Evolutionary conservation across 177 flowering plant species (phyloP).

Genomic region (Tripterygium wilfordii): DNA sequence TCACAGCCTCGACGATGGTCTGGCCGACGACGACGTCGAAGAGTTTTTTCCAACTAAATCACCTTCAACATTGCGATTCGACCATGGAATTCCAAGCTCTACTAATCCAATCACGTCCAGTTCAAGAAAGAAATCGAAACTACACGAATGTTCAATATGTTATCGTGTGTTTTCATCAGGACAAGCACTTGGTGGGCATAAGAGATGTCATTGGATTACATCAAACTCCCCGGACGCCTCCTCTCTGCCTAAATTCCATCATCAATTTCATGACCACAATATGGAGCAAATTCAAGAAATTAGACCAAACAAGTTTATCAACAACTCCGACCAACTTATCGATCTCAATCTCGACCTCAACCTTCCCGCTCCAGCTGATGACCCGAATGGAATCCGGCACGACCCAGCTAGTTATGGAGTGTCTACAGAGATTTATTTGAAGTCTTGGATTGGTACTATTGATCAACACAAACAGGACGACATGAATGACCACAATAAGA

Average conservation of each 20-base stretch:
- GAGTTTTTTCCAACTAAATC: conserved; percentile 39
- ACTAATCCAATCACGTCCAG: conserved; percentile 6
- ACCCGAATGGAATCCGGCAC: too few species aligned
- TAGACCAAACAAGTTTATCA: conserved; percentile 19
- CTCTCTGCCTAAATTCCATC: conserved; percentile 32
- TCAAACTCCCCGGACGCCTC: conserved; percentile 49
- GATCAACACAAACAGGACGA: too few species aligned
- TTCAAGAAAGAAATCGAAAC: conserved; percentile 59
- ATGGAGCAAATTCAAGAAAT: conserved; percentile 27
- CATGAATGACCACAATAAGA: too few species aligned
- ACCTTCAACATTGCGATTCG: conserved; percentile 14
- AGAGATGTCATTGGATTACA: conserved; percentile 95
- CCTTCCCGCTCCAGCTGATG: conserved; percentile 51
- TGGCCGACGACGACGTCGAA: conserved; percentile 50
- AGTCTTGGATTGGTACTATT: conserved; percentile 47
- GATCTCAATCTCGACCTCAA: too few species aligned
- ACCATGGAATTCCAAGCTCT: conserved; percentile 22
- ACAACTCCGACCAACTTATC: conserved; percentile 35
- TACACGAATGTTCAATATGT: conserved; percentile 86
- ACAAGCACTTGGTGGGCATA: conserved; percentile 93
- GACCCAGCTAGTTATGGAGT: conserved; percentile 39
- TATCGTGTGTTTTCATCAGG: conserved; percentile 78
- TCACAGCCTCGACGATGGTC: conserved; percentile 25
- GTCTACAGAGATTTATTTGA: conserved; percentile 40
- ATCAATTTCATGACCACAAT: conserved; percentile 31